Conservation (phyloP, 163 green algal species). For the Trebouxia gelatinosa region DNA sequence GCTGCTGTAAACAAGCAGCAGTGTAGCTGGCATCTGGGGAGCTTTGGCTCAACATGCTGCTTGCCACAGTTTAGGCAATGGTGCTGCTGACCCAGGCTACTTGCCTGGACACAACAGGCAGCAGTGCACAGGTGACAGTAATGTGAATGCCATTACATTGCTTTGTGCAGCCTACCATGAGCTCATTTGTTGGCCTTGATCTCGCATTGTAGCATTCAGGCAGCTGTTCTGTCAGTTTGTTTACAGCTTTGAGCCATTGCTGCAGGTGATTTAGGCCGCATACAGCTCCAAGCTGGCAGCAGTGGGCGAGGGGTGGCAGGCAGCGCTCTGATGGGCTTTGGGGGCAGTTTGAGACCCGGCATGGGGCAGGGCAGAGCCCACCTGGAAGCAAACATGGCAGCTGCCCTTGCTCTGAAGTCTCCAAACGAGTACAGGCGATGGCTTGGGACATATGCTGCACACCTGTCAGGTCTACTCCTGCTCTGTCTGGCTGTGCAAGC, state of each 20-base stretch:
- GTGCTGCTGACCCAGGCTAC: no score
- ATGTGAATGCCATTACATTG: neutral
- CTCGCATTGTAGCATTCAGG: neutral
- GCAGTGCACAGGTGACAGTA: no score
- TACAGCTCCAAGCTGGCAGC: slow-evolving; percentile 16
- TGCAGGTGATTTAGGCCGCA: neutral
- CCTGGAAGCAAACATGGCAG: slow-evolving; percentile 66
- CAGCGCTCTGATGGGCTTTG: neutral
- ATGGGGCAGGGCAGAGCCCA: slow-evolving; percentile 41
- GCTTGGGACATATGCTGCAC: slow-evolving; percentile 64
- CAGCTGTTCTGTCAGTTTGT: neutral
- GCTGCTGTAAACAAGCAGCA: no score
- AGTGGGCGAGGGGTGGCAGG: neutral
- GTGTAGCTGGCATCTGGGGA: no score
- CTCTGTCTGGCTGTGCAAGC: neutral
- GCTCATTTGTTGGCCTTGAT: neutral
- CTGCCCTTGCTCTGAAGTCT: slow-evolving; percentile 58
- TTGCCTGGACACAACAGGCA: no score
- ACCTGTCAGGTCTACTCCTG: slow-evolving; percentile 45
- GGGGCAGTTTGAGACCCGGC: neutral
- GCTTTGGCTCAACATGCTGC: no score
- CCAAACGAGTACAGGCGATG: slow-evolving; percentile 64
- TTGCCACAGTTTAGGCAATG: no score
- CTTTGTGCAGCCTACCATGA: neutral
- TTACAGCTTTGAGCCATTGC: neutral